Conservation (phyloP, 139 green algal genomes). For the Tetraselmis chui region DNA sequence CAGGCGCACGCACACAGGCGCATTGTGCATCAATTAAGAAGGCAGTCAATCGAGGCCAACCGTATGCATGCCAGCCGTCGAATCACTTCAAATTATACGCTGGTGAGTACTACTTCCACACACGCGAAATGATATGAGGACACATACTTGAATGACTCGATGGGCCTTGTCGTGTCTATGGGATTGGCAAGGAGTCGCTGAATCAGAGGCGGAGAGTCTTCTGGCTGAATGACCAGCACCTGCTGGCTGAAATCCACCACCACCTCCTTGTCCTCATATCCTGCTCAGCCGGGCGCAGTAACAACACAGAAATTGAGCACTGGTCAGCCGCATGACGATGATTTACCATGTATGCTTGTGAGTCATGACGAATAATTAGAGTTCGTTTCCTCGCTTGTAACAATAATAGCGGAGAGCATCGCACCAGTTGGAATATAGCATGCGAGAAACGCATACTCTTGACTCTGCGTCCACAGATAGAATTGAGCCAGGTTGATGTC, state of each 20-base stretch:
- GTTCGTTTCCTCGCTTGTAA: too few species aligned
- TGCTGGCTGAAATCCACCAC: slow-evolving; percentile 29
- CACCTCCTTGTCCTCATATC: slow-evolving; percentile 44
- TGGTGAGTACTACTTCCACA: too few species aligned
- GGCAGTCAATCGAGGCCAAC: background rate
- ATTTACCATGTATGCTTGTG: too few species aligned
- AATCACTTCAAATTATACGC: too few species aligned
- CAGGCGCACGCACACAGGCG: background rate
- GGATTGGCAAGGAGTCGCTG: slow-evolving; percentile 30
- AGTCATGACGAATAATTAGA: too few species aligned
- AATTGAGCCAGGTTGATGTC: slow-evolving; percentile 45
- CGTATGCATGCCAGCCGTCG: background rate
- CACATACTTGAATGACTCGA: slow-evolving; percentile 41
- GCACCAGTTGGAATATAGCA: slow-evolving; percentile 57
- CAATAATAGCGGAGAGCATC: too few species aligned
- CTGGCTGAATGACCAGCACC: slow-evolving; percentile 39
- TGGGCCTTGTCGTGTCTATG: slow-evolving; percentile 23
- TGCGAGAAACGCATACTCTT: slow-evolving; percentile 42
- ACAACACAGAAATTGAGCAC: background rate
- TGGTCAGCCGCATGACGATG: too few species aligned
- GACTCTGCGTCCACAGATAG: slow-evolving; percentile 77
- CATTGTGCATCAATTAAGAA: background rate
- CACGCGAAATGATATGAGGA: too few species aligned
- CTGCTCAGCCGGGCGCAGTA: slow-evolving; percentile 10
- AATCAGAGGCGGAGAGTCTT: slow-evolving; percentile 50